Percentiles rank a stretch among this genome's conserved stretches.
Conservation (phyloP, 495 filamentous ascomycete species). For the Astrothelium macrocarpum region DNA sequence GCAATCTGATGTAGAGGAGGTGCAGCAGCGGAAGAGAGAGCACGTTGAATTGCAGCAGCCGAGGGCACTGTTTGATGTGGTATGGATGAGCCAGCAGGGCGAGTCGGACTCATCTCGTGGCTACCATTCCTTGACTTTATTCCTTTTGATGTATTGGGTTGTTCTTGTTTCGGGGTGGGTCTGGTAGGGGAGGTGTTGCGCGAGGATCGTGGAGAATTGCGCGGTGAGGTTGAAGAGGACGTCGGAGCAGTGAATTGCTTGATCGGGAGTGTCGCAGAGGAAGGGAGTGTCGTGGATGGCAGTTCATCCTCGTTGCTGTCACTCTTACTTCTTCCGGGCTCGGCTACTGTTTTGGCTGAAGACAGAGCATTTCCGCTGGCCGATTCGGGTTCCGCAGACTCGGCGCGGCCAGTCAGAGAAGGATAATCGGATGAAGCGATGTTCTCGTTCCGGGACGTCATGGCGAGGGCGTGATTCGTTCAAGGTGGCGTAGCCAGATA, state of each 20-base stretch:
- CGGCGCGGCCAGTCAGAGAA: neutral
- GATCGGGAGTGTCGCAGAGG: neutral
- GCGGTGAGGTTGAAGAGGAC: neutral
- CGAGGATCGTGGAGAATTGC: slow-evolving; percentile 23
- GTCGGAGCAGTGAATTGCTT: slow-evolving; percentile 5
- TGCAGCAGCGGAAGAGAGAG: slow-evolving; percentile 53
- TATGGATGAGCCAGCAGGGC: slow-evolving; percentile 39
- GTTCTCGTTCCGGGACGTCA: neutral
- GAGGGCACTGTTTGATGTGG: slow-evolving; percentile 43
- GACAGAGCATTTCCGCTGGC: neutral
- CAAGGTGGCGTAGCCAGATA: slow-evolving; percentile 2
- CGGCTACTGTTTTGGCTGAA: neutral
- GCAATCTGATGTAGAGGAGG: slow-evolving; percentile 47
- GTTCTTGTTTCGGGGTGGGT: slow-evolving; percentile 10
- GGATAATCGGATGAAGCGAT: neutral
- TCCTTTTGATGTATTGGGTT: slow-evolving; percentile 17
- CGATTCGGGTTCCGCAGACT: neutral
- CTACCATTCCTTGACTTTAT: slow-evolving; percentile 58
- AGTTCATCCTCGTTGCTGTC: neutral
- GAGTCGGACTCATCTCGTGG: slow-evolving; percentile 58
- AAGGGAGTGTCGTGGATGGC: neutral
- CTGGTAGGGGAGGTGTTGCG: slow-evolving; percentile 28
- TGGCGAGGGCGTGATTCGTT: neutral
- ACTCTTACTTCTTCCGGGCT: slow-evolving; percentile 1
- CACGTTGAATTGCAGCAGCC: slow-evolving; percentile 52